Conservation (phyloP, 371 early-diverging fungal genomes). For the Mortierella sp. region DNA sequence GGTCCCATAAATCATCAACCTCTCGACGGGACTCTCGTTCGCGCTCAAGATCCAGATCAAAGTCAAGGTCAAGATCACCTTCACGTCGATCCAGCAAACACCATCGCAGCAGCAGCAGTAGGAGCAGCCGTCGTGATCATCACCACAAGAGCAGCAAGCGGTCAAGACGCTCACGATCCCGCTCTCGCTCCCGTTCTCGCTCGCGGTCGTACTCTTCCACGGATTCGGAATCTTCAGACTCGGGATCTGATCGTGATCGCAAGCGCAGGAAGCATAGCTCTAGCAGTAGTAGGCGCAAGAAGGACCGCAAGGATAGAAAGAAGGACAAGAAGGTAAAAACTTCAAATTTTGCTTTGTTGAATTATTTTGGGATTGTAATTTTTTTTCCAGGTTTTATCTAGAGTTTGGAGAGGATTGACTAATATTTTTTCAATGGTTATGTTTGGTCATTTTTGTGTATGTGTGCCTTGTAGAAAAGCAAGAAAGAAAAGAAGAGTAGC, state of each 20-base stretch:
- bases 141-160: constrained; percentile 35
- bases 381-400: neutral
- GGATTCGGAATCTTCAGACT: constrained; percentile 39
- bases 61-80: constrained; percentile 36
- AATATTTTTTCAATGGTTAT: neutral
- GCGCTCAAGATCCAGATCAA: constrained; percentile 32
- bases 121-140: constrained; percentile 17
- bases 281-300: constrained; percentile 39
- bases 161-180: constrained; percentile 30
- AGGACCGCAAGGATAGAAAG: constrained; percentile 51
- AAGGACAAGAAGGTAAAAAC: constrained; percentile 44
- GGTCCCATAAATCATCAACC: constrained; percentile 28
- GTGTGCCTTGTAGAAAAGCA: constrained; percentile 39
- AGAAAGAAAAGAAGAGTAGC: constrained; percentile 40
- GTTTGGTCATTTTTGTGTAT: neutral
- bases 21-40: constrained; percentile 29
- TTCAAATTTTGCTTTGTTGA: neutral
- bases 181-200: constrained; percentile 27
- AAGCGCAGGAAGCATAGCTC: constrained; percentile 46
- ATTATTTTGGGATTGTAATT: neutral
- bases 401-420: neutral
- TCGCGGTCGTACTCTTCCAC: constrained; percentile 31
- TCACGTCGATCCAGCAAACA: constrained; percentile 28
- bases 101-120: constrained; percentile 24
- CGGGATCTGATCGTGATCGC: constrained; percentile 46